Evolutionary conservation across 2,329 filamentous ascomycete species (phyloP), one percentile per base, ranked within the genome.

Genomic region (Nemania sp.): DNA sequence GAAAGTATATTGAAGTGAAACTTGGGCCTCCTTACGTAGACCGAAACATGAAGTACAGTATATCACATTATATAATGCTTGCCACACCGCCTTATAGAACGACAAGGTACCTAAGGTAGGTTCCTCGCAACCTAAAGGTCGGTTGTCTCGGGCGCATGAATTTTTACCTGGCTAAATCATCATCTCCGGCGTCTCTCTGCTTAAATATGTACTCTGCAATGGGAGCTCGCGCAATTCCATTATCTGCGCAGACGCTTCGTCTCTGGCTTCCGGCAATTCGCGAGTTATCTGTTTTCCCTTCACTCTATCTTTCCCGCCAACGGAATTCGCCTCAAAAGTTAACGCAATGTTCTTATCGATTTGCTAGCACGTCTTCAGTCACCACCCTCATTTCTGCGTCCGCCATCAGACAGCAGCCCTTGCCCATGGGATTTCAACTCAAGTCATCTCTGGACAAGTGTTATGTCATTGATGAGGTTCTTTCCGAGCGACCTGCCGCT

Each of bases 401-500:
- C 43, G 55, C 48, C 40, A 58, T 58, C 42, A 40, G 49, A 59
- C 56, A 48, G 56, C 56, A 54, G 56, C 56, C 42, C 56, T 54
- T 59, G 45, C 56, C 49, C 49, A 42, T 21, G 35, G 56, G 56
- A 59, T 59, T 49, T 18, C 35, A 59, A 59, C 35, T 59, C 34
- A 60, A 45, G 51, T 60, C 57, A 51, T 51, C 52, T 52, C 52
- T 60, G 29, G 42, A 60, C 46, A 60, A 55, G 52, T 55, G 46
- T 51, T 60, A 60, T 60, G 51, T 51, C 46, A 60, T 60, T 56
- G 51, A 60, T 37, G 57, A 60, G 52, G 60, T 54, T 40, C 56
- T 56, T 45, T 57, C 61, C 51, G 65, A 57, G 63, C 49, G 48
- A 20, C 57, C 39, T 67, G 48, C 49, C 45, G 51, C 35, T 54